Percentiles rank a stretch among this genome's conserved stretches.
Conservation (phyloP, 1,284 basidiomycete genomes). For the Sanghuangporus weigelae region DNA sequence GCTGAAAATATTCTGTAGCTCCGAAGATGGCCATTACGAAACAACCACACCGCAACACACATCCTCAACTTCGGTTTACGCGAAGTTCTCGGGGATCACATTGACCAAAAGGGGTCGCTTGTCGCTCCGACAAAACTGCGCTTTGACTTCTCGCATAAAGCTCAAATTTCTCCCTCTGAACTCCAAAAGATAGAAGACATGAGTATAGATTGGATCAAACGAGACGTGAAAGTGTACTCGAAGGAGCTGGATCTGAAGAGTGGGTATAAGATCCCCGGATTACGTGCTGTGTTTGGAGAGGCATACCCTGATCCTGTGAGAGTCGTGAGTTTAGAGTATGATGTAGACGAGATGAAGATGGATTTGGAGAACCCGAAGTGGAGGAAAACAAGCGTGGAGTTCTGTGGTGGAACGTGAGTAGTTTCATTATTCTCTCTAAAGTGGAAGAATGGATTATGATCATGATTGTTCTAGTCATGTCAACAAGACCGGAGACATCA, state of each 20-base stretch:
- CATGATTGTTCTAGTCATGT: conserved; percentile 65
- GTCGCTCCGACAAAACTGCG: conserved; percentile 94
- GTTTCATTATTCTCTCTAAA: background rate
- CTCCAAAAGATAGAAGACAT: conserved; percentile 81
- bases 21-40: conserved; percentile 91
- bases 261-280: conserved; percentile 85
- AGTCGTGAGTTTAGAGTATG: conserved; percentile 87
- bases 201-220: conserved; percentile 86
- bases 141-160: conserved; percentile 98
- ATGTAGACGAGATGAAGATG: conserved; percentile 79
- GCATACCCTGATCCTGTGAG: conserved; percentile 97
- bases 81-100: conserved; percentile 92
- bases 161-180: conserved; percentile 72
- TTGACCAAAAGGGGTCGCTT: conserved; percentile 97
- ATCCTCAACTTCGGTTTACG: conserved; percentile 94
- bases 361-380: conserved; percentile 90
- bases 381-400: conserved; percentile 89
- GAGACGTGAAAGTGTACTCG: conserved; percentile 84
- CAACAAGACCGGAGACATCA: conserved; percentile 91
- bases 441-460: conserved; percentile 8
- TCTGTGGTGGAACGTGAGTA: conserved; percentile 95
- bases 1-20: conserved; percentile 42
- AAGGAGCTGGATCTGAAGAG: conserved; percentile 82
- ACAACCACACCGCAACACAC: conserved; percentile 98
- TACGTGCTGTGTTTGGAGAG: conserved; percentile 97